Base-by-base conservation (phyloP, 2,329 filamentous ascomycete genomes). In the Xylariaceae sp. region DNA sequence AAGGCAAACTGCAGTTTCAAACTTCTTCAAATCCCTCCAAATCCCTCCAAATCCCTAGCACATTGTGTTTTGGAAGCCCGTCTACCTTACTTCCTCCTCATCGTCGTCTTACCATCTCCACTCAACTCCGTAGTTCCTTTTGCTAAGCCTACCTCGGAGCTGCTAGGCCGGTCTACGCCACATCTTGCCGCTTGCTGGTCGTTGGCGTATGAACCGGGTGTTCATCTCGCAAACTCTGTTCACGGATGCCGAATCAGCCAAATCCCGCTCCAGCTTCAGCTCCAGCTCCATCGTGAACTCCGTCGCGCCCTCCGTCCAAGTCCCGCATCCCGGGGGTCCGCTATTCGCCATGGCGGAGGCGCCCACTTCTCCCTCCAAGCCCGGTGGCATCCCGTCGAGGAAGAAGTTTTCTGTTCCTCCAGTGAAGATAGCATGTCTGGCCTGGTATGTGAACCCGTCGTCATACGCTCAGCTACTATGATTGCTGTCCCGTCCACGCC, bases 341-440 rank as follows among this genome's bases (percentile, higher is more conserved):
- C 35, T 40, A 46, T 26, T 49, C 53, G 35, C 39, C 50, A 67
- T 64, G 63, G 58, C 63, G 51, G 63, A 66, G 48, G 54, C 40
- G 6, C 31, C 58, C 56, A 63, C 62, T 19, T 59, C 61, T 54
- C 49, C 56, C 43, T 54, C 62, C 47, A 63, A 59, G 60, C 44
- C 60, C 44, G 59, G 51, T 47, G 35, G 62, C 32, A 53, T 56
- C 30, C 62, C 47, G 48, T 52, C 54, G 44, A 62, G 67, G 58
- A 73, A 72, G 68, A 75, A 75, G 63, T 75, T 75, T 61, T 72
- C 73, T 44, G 69, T 71, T 31, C 76, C 76, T 47, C 76, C 76
- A 1, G 76, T 78, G 31, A 79, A 79, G 64, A 70, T 76, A 49
- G 76, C 76, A 27, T 79, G 76, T 60, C 69, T 79, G 54, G 72